Conservation (phyloP, 2,329 filamentous ascomycete species). For the Alternaria ethzedia region DNA sequence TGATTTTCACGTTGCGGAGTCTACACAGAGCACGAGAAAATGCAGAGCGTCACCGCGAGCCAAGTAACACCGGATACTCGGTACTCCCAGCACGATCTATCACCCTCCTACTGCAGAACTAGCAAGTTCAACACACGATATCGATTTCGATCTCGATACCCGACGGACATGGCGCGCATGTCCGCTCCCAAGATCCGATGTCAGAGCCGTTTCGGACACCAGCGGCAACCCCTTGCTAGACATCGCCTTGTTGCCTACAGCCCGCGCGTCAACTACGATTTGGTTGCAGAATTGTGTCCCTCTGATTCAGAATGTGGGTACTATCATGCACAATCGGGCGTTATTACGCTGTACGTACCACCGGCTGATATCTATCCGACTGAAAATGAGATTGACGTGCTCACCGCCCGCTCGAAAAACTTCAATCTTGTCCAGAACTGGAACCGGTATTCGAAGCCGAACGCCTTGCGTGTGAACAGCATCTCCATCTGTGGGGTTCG, state of each 20-base stretch:
- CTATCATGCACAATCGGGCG: slow-evolving; percentile 3
- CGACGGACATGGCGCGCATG: background rate
- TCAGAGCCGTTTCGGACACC: background rate
- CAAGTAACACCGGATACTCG: background rate
- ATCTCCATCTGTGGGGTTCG: slow-evolving; percentile 6
- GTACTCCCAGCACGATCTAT: background rate
- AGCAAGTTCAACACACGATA: background rate
- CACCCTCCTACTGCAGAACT: background rate
- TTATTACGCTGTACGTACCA: slow-evolving; percentile 2
- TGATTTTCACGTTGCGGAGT: background rate
- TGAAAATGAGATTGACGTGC: background rate
- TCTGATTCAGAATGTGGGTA: slow-evolving; percentile 2
- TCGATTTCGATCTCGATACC: background rate
- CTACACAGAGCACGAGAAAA: background rate
- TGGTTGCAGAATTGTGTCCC: background rate
- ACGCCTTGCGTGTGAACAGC: background rate
- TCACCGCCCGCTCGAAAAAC: slow-evolving; percentile 2
- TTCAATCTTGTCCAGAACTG: background rate
- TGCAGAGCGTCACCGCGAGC: background rate
- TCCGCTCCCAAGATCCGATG: background rate
- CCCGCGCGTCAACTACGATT: background rate
- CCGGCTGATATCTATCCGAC: slow-evolving; percentile 3
- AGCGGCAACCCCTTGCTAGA: background rate
- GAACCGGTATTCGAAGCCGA: slow-evolving; percentile 7
- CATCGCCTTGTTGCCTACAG: background rate